These are phyloP conservation scores for Aureobasidium sp. DNA, from an alignment of 2,329 filamentous ascomycete species.

Conservation along the genomic window DNA sequence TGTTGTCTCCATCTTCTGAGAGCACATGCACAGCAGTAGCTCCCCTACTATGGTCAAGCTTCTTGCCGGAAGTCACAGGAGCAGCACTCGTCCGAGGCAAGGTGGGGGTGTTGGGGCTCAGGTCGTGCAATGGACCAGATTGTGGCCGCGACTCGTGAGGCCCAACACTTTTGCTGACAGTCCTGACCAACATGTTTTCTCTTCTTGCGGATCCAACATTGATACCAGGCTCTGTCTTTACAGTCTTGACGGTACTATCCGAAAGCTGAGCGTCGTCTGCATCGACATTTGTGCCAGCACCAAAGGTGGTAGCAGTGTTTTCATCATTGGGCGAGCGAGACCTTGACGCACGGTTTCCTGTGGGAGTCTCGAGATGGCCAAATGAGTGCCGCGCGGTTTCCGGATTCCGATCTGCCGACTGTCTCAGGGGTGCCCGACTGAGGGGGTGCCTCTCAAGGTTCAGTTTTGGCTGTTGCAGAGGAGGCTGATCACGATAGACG, in stretches of 20 bases:
- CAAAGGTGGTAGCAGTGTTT: too few species aligned
- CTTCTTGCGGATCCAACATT: neutral
- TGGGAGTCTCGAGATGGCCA: neutral
- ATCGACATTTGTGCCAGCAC: neutral
- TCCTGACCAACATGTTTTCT: neutral
- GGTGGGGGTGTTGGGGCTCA: slow-evolving; percentile 18
- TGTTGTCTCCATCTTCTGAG: slow-evolving; percentile 13
- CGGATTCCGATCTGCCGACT: neutral
- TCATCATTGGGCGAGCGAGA: neutral
- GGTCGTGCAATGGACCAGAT: slow-evolving; percentile 14
- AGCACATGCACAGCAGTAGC: slow-evolving; percentile 10
- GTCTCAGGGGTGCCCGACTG: neutral
- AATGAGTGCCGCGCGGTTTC: neutral
- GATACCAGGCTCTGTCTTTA: neutral
- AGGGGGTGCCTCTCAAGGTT: neutral
- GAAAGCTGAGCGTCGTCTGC: neutral
- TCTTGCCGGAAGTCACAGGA: neutral
- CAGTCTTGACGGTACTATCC: neutral
- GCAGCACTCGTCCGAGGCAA: slow-evolving; percentile 13
- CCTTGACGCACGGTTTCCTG: neutral
- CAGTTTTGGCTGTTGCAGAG: neutral
- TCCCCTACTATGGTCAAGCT: slow-evolving; percentile 2
- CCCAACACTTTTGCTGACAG: neutral
- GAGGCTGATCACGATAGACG: neutral
- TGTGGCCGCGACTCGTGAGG: neutral